phyloP scores from a whole-genome alignment of 306 rosid genomes.

The Inga oerstediana region DNA sequence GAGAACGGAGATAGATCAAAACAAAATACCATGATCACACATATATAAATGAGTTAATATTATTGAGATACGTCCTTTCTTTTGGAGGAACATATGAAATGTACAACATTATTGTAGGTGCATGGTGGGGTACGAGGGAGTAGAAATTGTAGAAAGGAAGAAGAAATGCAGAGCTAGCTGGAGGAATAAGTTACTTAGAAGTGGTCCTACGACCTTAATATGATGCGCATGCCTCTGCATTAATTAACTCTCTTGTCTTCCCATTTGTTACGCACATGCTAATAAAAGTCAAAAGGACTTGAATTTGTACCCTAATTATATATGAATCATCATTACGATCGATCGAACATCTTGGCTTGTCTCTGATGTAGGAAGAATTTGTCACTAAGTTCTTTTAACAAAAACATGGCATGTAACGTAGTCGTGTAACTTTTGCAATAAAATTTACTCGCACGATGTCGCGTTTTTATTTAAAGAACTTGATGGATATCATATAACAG shows the following conservation, averaged over 20 bases:
- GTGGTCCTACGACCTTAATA: slow-evolving; percentile 1
- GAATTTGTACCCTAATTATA: not conserved
- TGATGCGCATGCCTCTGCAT: not conserved
- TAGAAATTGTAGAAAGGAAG: not conserved
- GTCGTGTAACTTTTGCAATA: not conserved
- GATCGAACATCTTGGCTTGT: too few relatives aligned
- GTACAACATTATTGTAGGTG: slow-evolving; percentile 29
- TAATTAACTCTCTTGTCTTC: not conserved
- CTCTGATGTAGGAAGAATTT: not conserved
- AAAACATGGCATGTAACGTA: not conserved
- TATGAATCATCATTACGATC: not conserved
- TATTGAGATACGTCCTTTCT: not conserved
- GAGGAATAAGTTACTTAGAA: not conserved
- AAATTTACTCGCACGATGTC: not conserved
- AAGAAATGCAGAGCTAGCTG: not conserved
- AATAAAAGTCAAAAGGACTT: not conserved
- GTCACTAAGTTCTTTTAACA: not conserved
- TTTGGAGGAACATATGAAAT: slow-evolving; percentile 22
- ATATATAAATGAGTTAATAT: slow-evolving; percentile 1
- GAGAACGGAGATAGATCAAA: not conserved
- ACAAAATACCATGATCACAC: not conserved
- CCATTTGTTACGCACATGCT: not conserved
- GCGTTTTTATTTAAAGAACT: not conserved
- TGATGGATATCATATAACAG: not conserved
- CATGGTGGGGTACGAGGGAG: not conserved